Base-by-base conservation (phyloP, 441 rosid species). In the Pelargonium cotyledonis region DNA sequence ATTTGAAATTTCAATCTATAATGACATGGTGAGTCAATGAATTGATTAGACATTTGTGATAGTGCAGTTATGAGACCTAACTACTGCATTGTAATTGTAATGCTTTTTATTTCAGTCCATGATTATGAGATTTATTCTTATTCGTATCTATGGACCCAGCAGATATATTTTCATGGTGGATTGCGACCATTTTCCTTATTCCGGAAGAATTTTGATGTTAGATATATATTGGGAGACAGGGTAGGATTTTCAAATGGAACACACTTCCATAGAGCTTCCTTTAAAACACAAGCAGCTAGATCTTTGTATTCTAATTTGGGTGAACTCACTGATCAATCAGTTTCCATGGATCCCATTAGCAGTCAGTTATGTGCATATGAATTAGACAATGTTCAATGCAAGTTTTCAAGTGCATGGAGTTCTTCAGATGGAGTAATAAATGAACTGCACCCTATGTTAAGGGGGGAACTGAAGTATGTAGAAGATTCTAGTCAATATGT, bases 81-180 rank as follows among this genome's bases (percentile, higher is more conserved):
- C 21, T 57, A 18, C 62, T 57, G 2, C 18, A 62, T 62, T 62
- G 65, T 62, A 26, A 26, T 6, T 43, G 23, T 4, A 26, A 19
- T 7, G 23, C 35, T 65, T 72, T 8, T 55, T 53, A 15, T 63
- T 73, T 53, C 12, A 38, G 31, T 21, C 55, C 46, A 63, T 15
- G 43, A 26, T 35, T 23, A 40, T 4, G n/a, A 12, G 44, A 43
- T 46, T 66, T 40, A 15, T 71, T 77, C 9, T 65, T 12, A 65
- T 16, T 43, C 75, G 49, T 68, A 70, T 31, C 6, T 12, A 64
- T 35, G 53, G 14, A 14, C 72, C 49, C 63, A 71, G 84, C 89
- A 94, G 95, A 70, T 80, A 71, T 76, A 83, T 4, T 77, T 81
- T 62, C 77, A 78, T 70, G 86, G 86, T 65, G 85, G 84, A 69